A percentile compares a stretch with the other conserved stretches of the same genome.
phyloP scores from a whole-genome alignment of 2,329 filamentous ascomycete species.

The Bipolaris sorokiniana region DNA sequence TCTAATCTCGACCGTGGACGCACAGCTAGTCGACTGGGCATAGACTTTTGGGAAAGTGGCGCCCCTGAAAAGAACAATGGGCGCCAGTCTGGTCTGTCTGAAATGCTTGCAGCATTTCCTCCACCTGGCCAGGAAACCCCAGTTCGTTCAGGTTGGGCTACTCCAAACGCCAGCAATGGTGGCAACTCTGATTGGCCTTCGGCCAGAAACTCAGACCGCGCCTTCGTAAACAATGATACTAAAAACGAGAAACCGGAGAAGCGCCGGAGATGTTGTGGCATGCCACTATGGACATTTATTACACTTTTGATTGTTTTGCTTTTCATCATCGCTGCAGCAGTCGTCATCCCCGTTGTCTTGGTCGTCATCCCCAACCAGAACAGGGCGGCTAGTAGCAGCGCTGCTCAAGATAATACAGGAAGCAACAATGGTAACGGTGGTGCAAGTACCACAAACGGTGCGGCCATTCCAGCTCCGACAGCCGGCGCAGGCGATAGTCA shows the following conservation, averaged over 20 bases:
- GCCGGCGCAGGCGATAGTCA: constrained; percentile 26
- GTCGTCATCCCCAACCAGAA: constrained; percentile 63
- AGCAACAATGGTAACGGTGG: constrained; percentile 26
- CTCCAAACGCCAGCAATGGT: constrained; percentile 44
- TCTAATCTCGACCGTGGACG: constrained; percentile 85
- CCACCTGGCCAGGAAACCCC: constrained; percentile 60
- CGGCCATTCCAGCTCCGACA: constrained; percentile 29
- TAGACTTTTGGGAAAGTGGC: constrained; percentile 55
- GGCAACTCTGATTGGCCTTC: constrained; percentile 41
- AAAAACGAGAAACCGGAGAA: constrained; percentile 43
- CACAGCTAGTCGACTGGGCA: constrained; percentile 65
- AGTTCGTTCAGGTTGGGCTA: constrained; percentile 20
- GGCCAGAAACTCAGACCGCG: constrained; percentile 10
- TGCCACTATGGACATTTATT: constrained; percentile 80
- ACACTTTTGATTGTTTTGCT: constrained; percentile 69
- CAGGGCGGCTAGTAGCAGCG: constrained; percentile 25
- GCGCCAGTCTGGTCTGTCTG: constrained; percentile 61
- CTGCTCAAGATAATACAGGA: constrained; percentile 28
- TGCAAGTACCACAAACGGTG: constrained; percentile 26
- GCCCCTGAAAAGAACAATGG: constrained; percentile 40
- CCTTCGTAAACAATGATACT: neutral
- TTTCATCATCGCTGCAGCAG: constrained; percentile 76
- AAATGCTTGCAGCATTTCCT: constrained; percentile 70
- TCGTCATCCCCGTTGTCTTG: constrained; percentile 77
- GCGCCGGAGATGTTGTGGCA: constrained; percentile 76